These are phyloP conservation scores for Ammopiptanthus mongolicus DNA, from an alignment of 306 rosid genomes.

Conservation along the genomic window DNA sequence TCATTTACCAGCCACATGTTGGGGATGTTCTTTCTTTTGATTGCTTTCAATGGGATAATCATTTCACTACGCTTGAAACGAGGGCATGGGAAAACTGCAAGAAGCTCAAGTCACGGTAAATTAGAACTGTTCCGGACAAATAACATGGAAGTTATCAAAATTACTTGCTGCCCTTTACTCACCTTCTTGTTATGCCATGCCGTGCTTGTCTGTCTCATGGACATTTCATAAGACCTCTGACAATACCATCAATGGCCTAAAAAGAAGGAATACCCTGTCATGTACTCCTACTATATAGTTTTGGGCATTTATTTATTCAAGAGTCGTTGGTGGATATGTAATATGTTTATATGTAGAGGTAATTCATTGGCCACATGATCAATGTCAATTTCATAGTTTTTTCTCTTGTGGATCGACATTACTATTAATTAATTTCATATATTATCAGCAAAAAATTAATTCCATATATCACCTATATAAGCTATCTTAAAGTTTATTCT, in stretches of 20 bases:
- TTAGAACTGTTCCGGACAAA: constrained; percentile 27
- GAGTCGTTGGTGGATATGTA: neutral
- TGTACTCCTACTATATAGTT: neutral
- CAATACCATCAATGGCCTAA: constrained; percentile 24
- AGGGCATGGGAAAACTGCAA: constrained; percentile 32
- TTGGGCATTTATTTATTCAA: neutral
- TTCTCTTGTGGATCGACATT: neutral
- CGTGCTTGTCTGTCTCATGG: constrained; percentile 31
- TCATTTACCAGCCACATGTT: constrained; percentile 13
- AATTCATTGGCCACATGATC: neutral
- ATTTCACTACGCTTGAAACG: constrained; percentile 23
- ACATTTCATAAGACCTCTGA: constrained; percentile 35
- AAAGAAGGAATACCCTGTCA: constrained; percentile 18
- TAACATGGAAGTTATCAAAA: constrained; percentile 32
- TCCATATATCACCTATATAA: neutral
- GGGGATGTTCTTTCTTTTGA: neutral
- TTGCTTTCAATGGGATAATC: neutral
- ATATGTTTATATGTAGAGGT: neutral
- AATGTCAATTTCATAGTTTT: neutral
- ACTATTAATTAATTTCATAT: neutral
- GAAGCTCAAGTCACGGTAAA: constrained; percentile 21
- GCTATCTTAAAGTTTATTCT: neutral
- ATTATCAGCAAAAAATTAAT: neutral
- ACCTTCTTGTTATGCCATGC: constrained; percentile 17
- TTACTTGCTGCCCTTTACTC: neutral